Evolutionary conservation across 441 rosid species (phyloP).

Genomic region (Metrosideros polymorpha): DNA sequence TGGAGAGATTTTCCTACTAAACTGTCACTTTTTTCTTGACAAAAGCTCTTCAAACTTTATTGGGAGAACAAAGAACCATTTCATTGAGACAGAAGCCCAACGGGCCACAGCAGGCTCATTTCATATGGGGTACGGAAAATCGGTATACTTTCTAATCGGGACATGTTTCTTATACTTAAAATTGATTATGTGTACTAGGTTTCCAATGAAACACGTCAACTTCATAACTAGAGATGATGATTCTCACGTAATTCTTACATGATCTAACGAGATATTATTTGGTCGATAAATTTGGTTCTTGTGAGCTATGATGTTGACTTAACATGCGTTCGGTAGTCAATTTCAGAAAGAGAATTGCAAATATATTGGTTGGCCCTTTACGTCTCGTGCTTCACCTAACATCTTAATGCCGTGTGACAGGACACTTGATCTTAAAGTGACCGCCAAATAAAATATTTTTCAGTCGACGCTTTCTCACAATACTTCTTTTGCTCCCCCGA

Average conservation of each 20-base stretch:
- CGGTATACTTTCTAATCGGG: background rate
- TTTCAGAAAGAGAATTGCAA: background rate
- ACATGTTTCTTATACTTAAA: background rate
- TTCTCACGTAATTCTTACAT: background rate
- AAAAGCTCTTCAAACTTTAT: background rate
- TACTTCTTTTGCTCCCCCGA: fast-evolving
- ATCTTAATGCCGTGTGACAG: background rate
- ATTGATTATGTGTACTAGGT: background rate
- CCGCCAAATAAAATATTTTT: background rate
- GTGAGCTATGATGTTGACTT: background rate
- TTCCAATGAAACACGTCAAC: background rate
- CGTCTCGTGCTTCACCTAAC: background rate
- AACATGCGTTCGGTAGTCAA: background rate
- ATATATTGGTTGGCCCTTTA: background rate
- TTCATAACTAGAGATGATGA: background rate
- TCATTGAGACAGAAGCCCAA: background rate
- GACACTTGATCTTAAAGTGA: background rate
- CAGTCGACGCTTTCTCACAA: fast-evolving
- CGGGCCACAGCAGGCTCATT: background rate
- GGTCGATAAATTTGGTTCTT: background rate
- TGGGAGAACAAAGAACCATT: background rate
- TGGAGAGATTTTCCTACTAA: background rate
- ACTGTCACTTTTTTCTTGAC: background rate
- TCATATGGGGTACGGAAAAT: background rate
- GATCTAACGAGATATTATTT: background rate